Percentiles rank a stretch among this genome's conserved stretches.
Conservation (phyloP, 352 stramenopile genomes). For the Globisporangium carolinianum region DNA sequence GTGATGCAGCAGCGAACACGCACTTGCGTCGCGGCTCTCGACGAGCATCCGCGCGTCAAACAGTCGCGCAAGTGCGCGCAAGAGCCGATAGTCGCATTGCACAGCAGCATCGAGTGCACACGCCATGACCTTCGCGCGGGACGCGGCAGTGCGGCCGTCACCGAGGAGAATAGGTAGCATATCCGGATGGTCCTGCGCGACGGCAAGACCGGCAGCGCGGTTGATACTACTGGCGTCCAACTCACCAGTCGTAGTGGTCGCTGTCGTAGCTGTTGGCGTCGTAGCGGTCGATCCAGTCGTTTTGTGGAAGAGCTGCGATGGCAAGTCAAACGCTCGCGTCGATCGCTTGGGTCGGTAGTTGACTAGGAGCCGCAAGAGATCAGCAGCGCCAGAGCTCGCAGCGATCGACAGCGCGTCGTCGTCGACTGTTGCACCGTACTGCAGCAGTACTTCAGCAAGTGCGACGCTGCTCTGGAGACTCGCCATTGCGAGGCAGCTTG, state of each 20-base stretch:
- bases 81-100: conserved; percentile 37
- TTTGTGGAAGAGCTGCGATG: conserved; percentile 17
- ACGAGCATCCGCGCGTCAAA: conserved; percentile 40
- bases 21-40: conserved; percentile 31
- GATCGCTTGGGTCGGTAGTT: conserved; percentile 16
- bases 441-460: conserved; percentile 51
- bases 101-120: conserved; percentile 46
- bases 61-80: conserved; percentile 44
- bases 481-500: conserved; percentile 47
- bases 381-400: conserved; percentile 27
- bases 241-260: conserved; percentile 18
- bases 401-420: conserved; percentile 51
- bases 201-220: conserved; percentile 40
- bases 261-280: not conserved
- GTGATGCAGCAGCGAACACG: conserved; percentile 56
- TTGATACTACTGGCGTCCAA: conserved; percentile 26
- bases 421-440: conserved; percentile 50
- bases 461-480: conserved; percentile 32
- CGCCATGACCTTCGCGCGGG: conserved; percentile 20
- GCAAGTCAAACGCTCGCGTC: conserved; percentile 11
- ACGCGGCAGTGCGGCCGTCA: conserved; percentile 30
- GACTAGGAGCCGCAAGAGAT: conserved; percentile 35
- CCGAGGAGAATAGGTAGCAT: conserved; percentile 45
- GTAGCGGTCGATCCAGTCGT: not conserved
- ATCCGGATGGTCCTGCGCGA: conserved; percentile 30